These are phyloP conservation scores for Pseudopediastrum boryanum DNA, from an alignment of 139 green algal genomes.

Conservation along the genomic window DNA sequence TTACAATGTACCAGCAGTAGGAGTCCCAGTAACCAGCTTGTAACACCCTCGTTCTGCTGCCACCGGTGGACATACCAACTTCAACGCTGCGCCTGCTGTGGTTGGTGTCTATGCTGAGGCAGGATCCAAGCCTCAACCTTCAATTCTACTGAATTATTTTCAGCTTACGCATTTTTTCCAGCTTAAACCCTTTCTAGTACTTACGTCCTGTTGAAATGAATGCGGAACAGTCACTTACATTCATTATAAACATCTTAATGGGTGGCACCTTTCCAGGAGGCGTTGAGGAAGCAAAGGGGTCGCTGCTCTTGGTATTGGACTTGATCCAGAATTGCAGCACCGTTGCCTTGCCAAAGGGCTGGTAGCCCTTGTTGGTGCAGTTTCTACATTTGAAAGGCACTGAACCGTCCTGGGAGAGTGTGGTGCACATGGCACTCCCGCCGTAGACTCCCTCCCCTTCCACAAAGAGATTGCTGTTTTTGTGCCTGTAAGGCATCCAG, in stretches of 20 bases:
- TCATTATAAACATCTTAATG: constrained; percentile 40
- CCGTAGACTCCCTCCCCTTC: constrained; percentile 30
- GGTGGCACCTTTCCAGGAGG: constrained; percentile 1
- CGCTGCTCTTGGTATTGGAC: constrained; percentile 28
- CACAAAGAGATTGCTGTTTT: constrained; percentile 27
- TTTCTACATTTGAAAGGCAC: constrained; percentile 19
- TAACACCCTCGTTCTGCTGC: too few species aligned
- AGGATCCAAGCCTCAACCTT: too few species aligned
- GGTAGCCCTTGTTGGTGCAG: constrained; percentile 18
- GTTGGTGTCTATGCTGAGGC: too few species aligned
- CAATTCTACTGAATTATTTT: too few species aligned
- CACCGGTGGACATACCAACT: too few species aligned
- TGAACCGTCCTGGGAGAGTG: constrained; percentile 22
- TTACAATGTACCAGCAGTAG: too few species aligned
- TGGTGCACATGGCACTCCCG: constrained; percentile 42
- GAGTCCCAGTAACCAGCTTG: too few species aligned
- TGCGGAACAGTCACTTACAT: constrained; percentile 9
- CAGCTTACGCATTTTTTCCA: too few species aligned
- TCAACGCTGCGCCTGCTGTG: too few species aligned
- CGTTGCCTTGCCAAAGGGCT: constrained; percentile 30
- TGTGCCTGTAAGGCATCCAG: constrained; percentile 39
- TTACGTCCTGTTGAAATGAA: too few species aligned
- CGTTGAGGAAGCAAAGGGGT: constrained; percentile 23
- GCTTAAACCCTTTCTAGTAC: too few species aligned
- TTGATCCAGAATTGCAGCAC: constrained; percentile 36